Evolutionary conservation across 225 moss, liverwort and hornwort genomes (phyloP).

Genomic region (Climacium dendroides): DNA sequence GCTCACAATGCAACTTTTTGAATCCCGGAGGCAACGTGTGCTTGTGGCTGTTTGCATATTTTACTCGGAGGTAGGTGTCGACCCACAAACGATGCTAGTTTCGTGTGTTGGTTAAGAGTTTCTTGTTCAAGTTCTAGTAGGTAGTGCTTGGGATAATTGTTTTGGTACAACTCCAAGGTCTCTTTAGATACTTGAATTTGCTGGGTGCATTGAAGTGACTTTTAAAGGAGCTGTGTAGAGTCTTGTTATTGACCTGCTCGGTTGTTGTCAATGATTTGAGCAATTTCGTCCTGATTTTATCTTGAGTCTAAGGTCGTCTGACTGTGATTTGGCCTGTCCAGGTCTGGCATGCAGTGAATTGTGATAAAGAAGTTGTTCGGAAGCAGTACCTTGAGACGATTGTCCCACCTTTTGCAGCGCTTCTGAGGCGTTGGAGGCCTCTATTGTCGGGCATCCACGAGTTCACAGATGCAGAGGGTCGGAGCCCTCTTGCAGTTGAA

Average conservation of each 20-base stretch:
- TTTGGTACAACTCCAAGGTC: background rate
- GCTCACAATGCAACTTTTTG: slow-evolving; percentile 88
- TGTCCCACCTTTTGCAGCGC: slow-evolving; percentile 87
- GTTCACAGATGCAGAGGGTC: slow-evolving; percentile 93
- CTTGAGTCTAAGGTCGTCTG: background rate
- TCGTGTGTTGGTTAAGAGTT: background rate
- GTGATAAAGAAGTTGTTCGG: slow-evolving; percentile 57
- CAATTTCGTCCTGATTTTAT: background rate
- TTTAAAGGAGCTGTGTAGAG: background rate
- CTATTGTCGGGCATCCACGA: slow-evolving; percentile 87
- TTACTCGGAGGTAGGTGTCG: slow-evolving; percentile 69
- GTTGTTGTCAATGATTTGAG: background rate
- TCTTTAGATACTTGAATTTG: background rate
- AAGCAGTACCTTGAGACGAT: slow-evolving; percentile 72
- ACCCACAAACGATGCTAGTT: background rate
- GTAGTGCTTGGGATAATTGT: background rate
- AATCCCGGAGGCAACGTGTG: slow-evolving; percentile 93
- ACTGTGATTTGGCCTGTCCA: slow-evolving; percentile 15
- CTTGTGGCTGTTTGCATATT: slow-evolving; percentile 91
- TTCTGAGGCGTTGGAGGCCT: slow-evolving; percentile 93
- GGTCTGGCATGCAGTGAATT: slow-evolving; percentile 93
- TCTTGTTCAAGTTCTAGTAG: background rate
- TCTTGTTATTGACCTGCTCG: background rate
- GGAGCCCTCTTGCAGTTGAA: slow-evolving; percentile 98
- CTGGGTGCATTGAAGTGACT: background rate